Percentiles rank a stretch among this genome's conserved stretches.
phyloP scores from a whole-genome alignment of 257 asterid genomes.

The Solanum tacnaense region DNA sequence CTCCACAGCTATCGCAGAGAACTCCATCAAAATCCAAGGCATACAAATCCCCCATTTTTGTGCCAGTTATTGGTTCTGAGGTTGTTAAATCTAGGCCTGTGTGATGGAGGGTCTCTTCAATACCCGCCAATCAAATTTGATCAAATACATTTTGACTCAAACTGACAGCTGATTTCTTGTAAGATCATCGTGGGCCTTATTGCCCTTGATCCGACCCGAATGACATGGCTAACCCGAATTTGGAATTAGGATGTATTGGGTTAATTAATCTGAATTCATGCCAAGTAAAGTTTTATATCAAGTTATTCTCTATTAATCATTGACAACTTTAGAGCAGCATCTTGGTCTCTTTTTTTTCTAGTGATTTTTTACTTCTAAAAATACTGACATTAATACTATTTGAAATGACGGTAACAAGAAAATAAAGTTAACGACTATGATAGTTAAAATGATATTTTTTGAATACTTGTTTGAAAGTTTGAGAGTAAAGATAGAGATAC shows the following conservation, averaged over 20 bases:
- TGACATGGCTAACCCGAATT: neutral
- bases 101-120: neutral
- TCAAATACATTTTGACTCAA: neutral
- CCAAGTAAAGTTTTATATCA: neutral
- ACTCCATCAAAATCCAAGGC: constrained; percentile 97
- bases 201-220: neutral
- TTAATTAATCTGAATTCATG: neutral
- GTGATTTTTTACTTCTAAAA: neutral
- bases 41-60: constrained; percentile 71
- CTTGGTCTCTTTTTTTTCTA: neutral
- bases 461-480: neutral
- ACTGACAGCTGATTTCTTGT: neutral
- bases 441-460: neutral
- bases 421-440: neutral
- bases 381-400: neutral
- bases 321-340: neutral
- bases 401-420: neutral
- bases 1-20: constrained; percentile 97
- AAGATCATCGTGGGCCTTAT: neutral
- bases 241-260: neutral
- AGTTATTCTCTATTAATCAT: neutral
- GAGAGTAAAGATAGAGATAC: neutral
- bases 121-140: neutral
- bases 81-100: neutral
- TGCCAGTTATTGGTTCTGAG: neutral